phyloP scores from a whole-genome alignment of 2,329 filamentous ascomycete genomes.

The Aspergillus sp. region DNA sequence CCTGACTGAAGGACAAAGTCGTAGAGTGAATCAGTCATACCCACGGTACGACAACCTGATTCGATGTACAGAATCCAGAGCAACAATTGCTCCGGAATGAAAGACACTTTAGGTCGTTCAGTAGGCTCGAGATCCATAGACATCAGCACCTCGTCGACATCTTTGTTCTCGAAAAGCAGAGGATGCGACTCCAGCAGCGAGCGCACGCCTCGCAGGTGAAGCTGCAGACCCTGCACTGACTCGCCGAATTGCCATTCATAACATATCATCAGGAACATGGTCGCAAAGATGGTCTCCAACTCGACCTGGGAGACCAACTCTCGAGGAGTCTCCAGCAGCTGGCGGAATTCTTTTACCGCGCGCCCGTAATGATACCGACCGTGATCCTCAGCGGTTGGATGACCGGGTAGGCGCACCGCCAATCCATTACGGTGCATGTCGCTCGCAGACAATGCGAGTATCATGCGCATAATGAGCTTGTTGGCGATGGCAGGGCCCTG shows the following conservation, averaged over 20 bases:
- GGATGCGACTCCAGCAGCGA: constrained; percentile 42
- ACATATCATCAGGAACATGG: constrained; percentile 42
- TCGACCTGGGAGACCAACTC: constrained; percentile 33
- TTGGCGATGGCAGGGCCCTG: constrained; percentile 39
- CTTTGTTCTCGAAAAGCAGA: constrained; percentile 35
- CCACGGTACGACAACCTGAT: constrained; percentile 34
- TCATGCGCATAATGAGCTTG: constrained; percentile 47
- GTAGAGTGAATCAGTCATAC: constrained; percentile 36
- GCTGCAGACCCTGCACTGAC: constrained; percentile 38
- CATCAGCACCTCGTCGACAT: constrained; percentile 35
- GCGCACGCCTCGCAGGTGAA: constrained; percentile 43
- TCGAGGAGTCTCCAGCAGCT: constrained; percentile 36
- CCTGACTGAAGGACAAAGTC: constrained; percentile 38
- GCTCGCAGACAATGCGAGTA: constrained; percentile 42
- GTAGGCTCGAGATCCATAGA: constrained; percentile 23
- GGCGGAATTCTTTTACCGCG: constrained; percentile 43
- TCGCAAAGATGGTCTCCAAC: constrained; percentile 41
- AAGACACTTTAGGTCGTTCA: constrained; percentile 31
- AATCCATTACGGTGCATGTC: constrained; percentile 43
- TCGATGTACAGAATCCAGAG: constrained; percentile 44
- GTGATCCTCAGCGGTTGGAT: constrained; percentile 36
- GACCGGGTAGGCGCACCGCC: constrained; percentile 30
- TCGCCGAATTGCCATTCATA: constrained; percentile 45
- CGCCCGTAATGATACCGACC: constrained; percentile 41
- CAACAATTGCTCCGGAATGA: constrained; percentile 42